phyloP scores from a whole-genome alignment of 768 basidiomycete genomes.

The Collybia nuda region DNA sequence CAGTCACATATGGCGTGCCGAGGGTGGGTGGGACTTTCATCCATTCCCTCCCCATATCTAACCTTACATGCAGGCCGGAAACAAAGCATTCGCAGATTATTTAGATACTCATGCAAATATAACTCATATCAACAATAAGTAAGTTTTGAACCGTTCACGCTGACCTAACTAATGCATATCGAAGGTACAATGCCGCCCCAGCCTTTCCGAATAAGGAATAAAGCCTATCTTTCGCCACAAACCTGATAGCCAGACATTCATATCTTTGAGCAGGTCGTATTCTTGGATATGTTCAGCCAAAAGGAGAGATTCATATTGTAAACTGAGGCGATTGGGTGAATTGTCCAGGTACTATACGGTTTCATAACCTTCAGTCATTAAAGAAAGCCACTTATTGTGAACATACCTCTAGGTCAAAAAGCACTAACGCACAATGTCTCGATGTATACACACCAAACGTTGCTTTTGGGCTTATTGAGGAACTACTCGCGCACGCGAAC shows the following conservation, averaged over 20 bases:
- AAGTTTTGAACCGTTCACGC: not conserved
- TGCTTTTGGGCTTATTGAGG: no score
- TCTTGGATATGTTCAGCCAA: conserved; percentile 37
- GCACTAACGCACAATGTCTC: no score
- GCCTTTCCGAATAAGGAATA: conserved; percentile 32
- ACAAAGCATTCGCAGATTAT: conserved; percentile 58
- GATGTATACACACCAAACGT: no score
- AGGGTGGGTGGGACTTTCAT: conserved; percentile 8
- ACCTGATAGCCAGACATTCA: conserved; percentile 14
- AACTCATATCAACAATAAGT: conserved; percentile 52
- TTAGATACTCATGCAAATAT: conserved; percentile 45
- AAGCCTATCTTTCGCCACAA: no score
- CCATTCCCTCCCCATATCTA: not conserved
- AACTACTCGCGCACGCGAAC: no score
- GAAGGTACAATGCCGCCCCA: conserved; percentile 37
- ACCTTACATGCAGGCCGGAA: conserved; percentile 37
- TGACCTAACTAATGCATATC: not conserved
- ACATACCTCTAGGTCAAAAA: no score
- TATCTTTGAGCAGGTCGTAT: conserved; percentile 14
- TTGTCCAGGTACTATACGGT: conserved; percentile 19
- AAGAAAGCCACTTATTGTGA: no score
- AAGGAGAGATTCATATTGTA: conserved; percentile 26
- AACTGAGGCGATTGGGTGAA: conserved; percentile 14
- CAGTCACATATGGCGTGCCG: conserved; percentile 22
- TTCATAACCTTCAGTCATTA: not conserved